phyloP scores from a whole-genome alignment of 208 protist genomes.

The Trypanosoma boissoni region DNA sequence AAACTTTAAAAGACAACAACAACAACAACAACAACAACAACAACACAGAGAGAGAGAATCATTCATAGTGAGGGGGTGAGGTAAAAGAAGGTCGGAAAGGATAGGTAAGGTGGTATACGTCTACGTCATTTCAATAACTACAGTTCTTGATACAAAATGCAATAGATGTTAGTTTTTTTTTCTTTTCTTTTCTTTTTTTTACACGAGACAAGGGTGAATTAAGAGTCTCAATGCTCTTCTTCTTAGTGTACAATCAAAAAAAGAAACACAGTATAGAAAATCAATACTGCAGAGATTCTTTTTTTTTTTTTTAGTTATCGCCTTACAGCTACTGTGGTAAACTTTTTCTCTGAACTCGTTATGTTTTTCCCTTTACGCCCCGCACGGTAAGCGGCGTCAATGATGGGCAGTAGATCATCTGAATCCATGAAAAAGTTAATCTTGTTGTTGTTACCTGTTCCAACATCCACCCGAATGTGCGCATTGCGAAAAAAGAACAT shows the following conservation, averaged over 20 bases:
- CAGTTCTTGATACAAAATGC: background rate
- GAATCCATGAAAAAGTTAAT: constrained; percentile 97
- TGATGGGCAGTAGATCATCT: constrained; percentile 97
- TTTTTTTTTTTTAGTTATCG: constrained; percentile 18
- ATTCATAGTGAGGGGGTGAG: background rate
- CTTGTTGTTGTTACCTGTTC: constrained; percentile 99
- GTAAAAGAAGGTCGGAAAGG: too few species aligned
- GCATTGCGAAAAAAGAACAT: constrained; percentile 99
- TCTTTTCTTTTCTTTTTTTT: constrained; percentile 4
- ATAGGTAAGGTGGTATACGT: too few species aligned
- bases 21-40: background rate
- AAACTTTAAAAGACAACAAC: background rate
- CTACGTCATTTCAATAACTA: background rate
- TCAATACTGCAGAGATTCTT: too few species aligned
- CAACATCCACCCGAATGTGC: constrained; percentile 99
- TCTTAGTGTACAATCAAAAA: constrained; percentile 8
- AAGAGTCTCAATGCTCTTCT: too few species aligned
- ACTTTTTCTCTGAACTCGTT: constrained; percentile 96
- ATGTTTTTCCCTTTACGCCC: constrained; percentile 95
- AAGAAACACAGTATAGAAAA: constrained; percentile 13
- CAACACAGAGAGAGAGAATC: background rate
- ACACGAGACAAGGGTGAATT: too few species aligned
- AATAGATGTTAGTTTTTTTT: constrained; percentile 3
- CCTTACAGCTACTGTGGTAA: constrained; percentile 82
- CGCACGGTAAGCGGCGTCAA: constrained; percentile 96